phyloP scores from a whole-genome alignment of 2,329 filamentous ascomycete genomes.

The Aspergillus sp. region DNA sequence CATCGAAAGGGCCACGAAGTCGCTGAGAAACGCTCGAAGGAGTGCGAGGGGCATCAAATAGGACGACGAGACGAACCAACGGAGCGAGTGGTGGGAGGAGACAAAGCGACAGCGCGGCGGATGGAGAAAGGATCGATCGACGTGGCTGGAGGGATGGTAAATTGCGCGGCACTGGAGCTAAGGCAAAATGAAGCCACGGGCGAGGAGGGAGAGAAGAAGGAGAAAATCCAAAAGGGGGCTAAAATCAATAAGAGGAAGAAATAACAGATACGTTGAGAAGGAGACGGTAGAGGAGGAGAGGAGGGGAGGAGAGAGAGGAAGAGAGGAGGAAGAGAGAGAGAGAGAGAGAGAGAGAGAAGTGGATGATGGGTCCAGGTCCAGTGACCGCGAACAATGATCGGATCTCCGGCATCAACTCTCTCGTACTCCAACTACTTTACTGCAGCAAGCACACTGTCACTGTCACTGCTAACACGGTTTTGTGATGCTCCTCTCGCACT shows the following conservation, averaged over 20 bases:
- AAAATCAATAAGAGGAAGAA: constrained; percentile 19
- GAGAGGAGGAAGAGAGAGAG: constrained; percentile 9
- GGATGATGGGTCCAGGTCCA: constrained; percentile 1
- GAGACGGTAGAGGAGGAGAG: constrained; percentile 12
- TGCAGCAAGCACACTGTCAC: no score
- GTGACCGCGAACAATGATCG: constrained; percentile 3
- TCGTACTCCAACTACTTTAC: no score
- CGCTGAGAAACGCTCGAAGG: constrained; percentile 10
- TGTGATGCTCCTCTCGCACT: no score
- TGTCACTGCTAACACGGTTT: no score
- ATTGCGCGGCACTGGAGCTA: constrained; percentile 15
- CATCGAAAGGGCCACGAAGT: constrained; percentile 9
- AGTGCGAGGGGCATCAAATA: constrained; percentile 12
- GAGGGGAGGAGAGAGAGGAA: constrained; percentile 9
- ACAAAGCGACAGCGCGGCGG: constrained; percentile 19
- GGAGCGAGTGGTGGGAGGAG: constrained; percentile 13
- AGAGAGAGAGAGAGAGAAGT: constrained; percentile 6
- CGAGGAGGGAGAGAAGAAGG: constrained; percentile 10
- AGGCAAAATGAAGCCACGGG: background rate
- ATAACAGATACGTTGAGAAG: constrained; percentile 20
- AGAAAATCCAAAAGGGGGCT: constrained; percentile 11
- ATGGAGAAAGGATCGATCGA: constrained; percentile 30
- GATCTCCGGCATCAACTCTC: background rate
- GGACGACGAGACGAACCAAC: constrained; percentile 11
- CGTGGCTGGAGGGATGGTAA: constrained; percentile 26